These are phyloP conservation scores for Mycena filopes DNA, from an alignment of 768 basidiomycete species.

Conservation along the genomic window DNA sequence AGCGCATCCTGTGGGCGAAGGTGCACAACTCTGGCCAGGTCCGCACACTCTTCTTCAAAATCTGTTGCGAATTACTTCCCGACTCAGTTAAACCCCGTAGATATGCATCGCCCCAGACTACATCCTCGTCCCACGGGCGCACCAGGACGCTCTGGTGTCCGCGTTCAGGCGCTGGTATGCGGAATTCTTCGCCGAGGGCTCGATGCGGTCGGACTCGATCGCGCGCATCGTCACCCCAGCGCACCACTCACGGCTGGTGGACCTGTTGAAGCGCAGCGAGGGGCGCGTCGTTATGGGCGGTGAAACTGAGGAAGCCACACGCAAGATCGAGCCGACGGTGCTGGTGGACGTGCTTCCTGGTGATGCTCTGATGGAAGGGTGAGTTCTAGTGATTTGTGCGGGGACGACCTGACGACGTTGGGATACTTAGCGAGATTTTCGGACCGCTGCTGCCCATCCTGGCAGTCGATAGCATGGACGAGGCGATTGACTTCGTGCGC, in stretches of 20 bases:
- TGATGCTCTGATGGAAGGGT: constrained; percentile 74
- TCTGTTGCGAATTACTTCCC: neutral
- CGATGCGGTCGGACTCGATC: constrained; percentile 55
- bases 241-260: constrained; percentile 65
- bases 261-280: constrained; percentile 62
- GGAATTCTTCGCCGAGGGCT: constrained; percentile 65
- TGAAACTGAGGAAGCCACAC: constrained; percentile 48
- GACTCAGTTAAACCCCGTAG: constrained; percentile 48
- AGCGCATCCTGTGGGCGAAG: constrained; percentile 76
- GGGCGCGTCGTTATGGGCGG: constrained; percentile 69
- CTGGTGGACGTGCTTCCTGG: constrained; percentile 61
- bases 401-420: too few relatives aligned
- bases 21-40: constrained; percentile 73
- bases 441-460: constrained; percentile 77
- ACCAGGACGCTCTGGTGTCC: constrained; percentile 58
- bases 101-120: constrained; percentile 71
- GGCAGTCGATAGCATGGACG: constrained; percentile 62
- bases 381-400: constrained; percentile 27
- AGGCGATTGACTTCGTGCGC: constrained; percentile 66
- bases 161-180: constrained; percentile 55
- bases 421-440: constrained; percentile 79
- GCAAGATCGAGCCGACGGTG: constrained; percentile 68
- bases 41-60: constrained; percentile 12
- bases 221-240: constrained; percentile 62
- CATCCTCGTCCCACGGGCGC: constrained; percentile 49